These are phyloP conservation scores for Boletus sp. DNA, from an alignment of 1,284 basidiomycete genomes.

Conservation along the genomic window DNA sequence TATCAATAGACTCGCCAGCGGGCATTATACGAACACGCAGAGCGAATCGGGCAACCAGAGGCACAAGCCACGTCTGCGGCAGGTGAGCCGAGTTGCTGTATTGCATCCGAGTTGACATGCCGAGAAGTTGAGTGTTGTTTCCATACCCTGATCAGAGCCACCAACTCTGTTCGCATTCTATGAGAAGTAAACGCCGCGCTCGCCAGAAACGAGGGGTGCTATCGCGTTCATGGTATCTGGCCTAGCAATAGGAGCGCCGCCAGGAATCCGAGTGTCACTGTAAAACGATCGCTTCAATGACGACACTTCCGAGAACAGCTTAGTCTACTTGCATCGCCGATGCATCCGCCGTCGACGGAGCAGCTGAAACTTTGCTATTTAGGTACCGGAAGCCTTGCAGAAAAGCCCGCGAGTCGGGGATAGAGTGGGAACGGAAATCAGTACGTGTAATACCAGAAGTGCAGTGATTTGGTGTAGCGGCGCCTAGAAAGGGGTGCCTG, in stretches of 20 bases:
- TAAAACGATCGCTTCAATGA: conserved; percentile 2
- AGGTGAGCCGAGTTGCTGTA: neutral
- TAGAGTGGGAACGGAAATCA: conserved; percentile 20
- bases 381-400: conserved; percentile 10
- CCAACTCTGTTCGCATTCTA: neutral
- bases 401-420: conserved; percentile 18
- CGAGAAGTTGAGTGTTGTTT: neutral
- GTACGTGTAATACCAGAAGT: conserved; percentile 5
- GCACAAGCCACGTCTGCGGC: conserved; percentile 4
- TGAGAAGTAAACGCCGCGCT: no score
- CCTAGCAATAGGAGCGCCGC: neutral
- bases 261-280: neutral
- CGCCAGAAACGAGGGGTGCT: neutral
- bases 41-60: conserved; percentile 10
- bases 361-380: conserved; percentile 4
- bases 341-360: conserved; percentile 31
- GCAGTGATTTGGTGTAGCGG: neutral
- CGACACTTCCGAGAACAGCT: neutral
- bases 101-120: neutral
- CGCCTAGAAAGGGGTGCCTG: neutral
- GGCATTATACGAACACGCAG: conserved; percentile 10
- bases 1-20: conserved; percentile 9
- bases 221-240: neutral
- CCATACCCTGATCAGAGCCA: neutral
- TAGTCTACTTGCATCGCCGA: conserved; percentile 15